These are phyloP conservation scores for Pyricularia pennisetigena DNA, from an alignment of 2,329 filamentous ascomycete genomes.

Conservation along the genomic window DNA sequence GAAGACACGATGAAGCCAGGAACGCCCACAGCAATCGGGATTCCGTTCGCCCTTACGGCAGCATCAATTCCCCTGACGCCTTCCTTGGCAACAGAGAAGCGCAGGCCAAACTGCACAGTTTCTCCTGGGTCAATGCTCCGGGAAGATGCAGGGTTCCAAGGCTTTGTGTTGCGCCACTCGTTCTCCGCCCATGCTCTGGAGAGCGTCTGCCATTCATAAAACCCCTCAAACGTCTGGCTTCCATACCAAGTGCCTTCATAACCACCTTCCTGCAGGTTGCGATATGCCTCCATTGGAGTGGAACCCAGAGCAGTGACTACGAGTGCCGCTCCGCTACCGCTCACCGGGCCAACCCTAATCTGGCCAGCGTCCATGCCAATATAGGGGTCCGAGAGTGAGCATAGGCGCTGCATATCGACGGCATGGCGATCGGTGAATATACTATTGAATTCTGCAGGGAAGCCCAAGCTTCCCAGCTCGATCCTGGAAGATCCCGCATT, in stretches of 20 bases:
- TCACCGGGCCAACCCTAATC: constrained; percentile 40
- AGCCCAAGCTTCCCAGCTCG: constrained; percentile 46
- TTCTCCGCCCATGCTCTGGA: constrained; percentile 43
- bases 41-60: constrained; percentile 28
- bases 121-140: constrained; percentile 31
- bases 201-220: constrained; percentile 50
- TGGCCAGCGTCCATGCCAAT: constrained; percentile 50
- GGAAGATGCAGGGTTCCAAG: constrained; percentile 47
- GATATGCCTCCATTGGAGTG: constrained; percentile 42
- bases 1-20: constrained; percentile 44
- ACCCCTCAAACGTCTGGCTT: constrained; percentile 48
- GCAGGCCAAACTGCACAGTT: constrained; percentile 35
- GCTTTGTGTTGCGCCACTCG: constrained; percentile 38
- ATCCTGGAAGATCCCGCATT: constrained; percentile 30
- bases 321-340: constrained; percentile 40
- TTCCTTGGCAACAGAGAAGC: constrained; percentile 34
- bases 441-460: constrained; percentile 52
- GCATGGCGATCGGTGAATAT: constrained; percentile 44
- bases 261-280: constrained; percentile 35
- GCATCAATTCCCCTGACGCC: constrained; percentile 37
- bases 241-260: constrained; percentile 31
- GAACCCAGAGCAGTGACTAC: constrained; percentile 41
- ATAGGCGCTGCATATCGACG: constrained; percentile 35
- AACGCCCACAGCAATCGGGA: constrained; percentile 39
- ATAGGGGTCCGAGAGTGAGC: constrained; percentile 48